Percentiles rank a stretch among this genome's conserved stretches.
phyloP scores from a whole-genome alignment of 495 filamentous ascomycete species.

The Penicillium egyptiacum region DNA sequence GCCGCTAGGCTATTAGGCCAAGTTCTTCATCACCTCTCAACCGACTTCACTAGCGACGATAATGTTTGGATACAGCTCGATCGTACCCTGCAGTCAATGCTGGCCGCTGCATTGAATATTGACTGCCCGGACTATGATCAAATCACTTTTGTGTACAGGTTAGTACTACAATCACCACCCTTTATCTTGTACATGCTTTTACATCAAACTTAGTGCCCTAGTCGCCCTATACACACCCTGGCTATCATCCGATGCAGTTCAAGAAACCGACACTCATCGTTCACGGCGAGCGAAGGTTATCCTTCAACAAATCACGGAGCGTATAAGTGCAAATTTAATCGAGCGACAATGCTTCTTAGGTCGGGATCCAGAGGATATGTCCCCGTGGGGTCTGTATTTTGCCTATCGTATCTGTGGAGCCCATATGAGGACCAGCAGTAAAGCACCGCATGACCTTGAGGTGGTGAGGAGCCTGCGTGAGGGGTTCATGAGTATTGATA shows the following conservation, averaged over 20 bases:
- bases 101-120: slow-evolving; percentile 28
- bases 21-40: slow-evolving; percentile 33
- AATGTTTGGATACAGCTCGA: slow-evolving; percentile 30
- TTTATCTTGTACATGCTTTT: slow-evolving; percentile 6
- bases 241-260: slow-evolving; percentile 4
- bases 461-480: slow-evolving; percentile 29
- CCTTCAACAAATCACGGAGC: slow-evolving; percentile 23
- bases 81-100: slow-evolving; percentile 35
- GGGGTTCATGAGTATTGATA: slow-evolving; percentile 25
- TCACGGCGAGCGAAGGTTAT: slow-evolving; percentile 21
- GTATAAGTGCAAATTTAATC: slow-evolving; percentile 20
- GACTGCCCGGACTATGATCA: slow-evolving; percentile 26
- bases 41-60: slow-evolving; percentile 15
- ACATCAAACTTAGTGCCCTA: slow-evolving; percentile 20
- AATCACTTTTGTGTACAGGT: slow-evolving; percentile 28
- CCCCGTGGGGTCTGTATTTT: slow-evolving; percentile 25
- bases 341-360: slow-evolving; percentile 27
- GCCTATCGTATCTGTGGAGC: slow-evolving; percentile 16
- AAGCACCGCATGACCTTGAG: slow-evolving; percentile 19
- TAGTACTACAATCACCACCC: neutral
- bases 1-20: slow-evolving; percentile 41
- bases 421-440: slow-evolving; percentile 17
- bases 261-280: slow-evolving; percentile 12
- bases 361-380: slow-evolving; percentile 28
- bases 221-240: slow-evolving; percentile 30